Percentiles rank a stretch among this genome's conserved stretches.
phyloP scores from a whole-genome alignment of 306 rosid species.

The Glycine tomentella region DNA sequence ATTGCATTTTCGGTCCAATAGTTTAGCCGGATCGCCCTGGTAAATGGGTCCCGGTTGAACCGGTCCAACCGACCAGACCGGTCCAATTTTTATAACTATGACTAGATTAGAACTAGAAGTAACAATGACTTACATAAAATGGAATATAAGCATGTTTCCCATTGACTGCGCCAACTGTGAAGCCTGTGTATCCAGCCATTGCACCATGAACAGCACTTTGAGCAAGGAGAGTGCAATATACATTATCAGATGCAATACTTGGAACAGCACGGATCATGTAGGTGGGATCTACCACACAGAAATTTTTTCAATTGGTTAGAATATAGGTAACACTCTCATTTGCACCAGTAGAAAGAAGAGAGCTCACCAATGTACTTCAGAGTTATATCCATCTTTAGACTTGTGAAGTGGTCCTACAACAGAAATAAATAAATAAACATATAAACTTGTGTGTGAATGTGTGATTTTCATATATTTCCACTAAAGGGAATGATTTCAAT shows the following conservation, averaged over 20 bases:
- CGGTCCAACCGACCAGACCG: too few species aligned
- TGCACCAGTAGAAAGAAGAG: not conserved
- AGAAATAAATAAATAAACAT: not conserved
- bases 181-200: slow-evolving; percentile 82
- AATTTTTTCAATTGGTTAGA: slow-evolving; percentile 26
- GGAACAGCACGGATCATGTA: slow-evolving; percentile 83
- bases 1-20: too few species aligned
- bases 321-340: not conserved
- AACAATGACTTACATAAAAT: slow-evolving; percentile 58
- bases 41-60: too few species aligned
- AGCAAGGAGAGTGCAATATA: slow-evolving; percentile 74
- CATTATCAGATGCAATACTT: slow-evolving; percentile 76
- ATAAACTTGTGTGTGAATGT: too few species aligned
- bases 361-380: slow-evolving; percentile 76
- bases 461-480: too few species aligned
- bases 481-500: too few species aligned
- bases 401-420: slow-evolving; percentile 67
- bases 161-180: slow-evolving; percentile 67
- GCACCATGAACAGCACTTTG: slow-evolving; percentile 78
- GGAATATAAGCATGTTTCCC: slow-evolving; percentile 72
- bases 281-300: slow-evolving; percentile 66
- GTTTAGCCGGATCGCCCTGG: too few species aligned
- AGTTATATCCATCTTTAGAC: slow-evolving; percentile 53
- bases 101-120: not conserved
- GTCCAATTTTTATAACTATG: too few species aligned